Percentiles rank a stretch among this genome's conserved stretches.
Conservation (phyloP, 257 asterid genomes). For the Henckelia pumila region DNA sequence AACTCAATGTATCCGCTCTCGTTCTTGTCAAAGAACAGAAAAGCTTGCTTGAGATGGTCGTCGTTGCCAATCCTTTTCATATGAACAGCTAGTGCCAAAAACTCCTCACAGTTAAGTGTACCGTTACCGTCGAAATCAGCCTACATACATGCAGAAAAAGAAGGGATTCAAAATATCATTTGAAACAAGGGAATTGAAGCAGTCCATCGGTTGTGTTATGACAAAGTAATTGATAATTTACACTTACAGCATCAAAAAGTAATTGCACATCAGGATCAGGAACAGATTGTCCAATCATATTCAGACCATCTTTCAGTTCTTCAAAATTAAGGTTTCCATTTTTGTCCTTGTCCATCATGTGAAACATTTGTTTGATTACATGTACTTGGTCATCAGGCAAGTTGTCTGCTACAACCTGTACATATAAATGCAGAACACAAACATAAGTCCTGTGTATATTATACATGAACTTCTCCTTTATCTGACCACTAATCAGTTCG, state of each 20-base stretch:
- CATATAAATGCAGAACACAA: neutral
- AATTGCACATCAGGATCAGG: slow-evolving; percentile 67
- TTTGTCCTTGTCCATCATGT: slow-evolving; percentile 76
- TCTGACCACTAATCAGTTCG: neutral
- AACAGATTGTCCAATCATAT: slow-evolving; percentile 53
- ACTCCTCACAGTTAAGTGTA: slow-evolving; percentile 61
- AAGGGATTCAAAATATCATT: neutral
- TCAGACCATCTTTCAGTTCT: slow-evolving; percentile 69
- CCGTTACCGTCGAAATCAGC: slow-evolving; percentile 81
- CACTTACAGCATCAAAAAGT: slow-evolving; percentile 70
- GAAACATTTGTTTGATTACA: slow-evolving; percentile 58
- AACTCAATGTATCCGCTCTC: slow-evolving; percentile 71
- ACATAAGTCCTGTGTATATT: neutral
- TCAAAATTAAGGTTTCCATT: slow-evolving; percentile 70
- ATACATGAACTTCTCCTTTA: neutral
- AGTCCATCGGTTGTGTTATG: neutral
- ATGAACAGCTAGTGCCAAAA: slow-evolving; percentile 72
- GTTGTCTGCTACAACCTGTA: slow-evolving; percentile 73
- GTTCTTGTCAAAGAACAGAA: slow-evolving; percentile 60
- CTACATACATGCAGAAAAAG: slow-evolving; percentile 13
- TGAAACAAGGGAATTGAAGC: neutral
- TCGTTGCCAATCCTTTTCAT: slow-evolving; percentile 56
- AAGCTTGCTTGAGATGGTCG: slow-evolving; percentile 60
- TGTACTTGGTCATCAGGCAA: slow-evolving; percentile 68
- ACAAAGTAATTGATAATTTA: neutral